phyloP scores from a whole-genome alignment of 2,329 filamentous ascomycete genomes.

The Clarireedia paspali region DNA sequence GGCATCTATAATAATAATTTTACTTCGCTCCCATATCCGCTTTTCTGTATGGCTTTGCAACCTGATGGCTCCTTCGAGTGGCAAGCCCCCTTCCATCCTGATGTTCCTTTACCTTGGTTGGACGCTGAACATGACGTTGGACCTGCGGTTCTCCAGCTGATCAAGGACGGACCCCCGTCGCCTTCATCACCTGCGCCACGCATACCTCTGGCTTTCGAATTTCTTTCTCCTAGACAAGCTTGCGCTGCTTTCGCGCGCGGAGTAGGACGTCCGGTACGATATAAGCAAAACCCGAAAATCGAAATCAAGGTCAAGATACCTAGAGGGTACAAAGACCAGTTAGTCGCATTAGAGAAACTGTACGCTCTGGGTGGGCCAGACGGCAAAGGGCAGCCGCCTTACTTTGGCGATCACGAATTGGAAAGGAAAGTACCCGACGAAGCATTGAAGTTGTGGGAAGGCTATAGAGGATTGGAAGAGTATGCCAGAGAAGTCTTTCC shows the following conservation, averaged over 20 bases:
- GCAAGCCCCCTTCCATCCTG: slow-evolving; percentile 88
- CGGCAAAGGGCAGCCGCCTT: slow-evolving; percentile 47
- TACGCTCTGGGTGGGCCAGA: slow-evolving; percentile 42
- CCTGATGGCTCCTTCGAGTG: slow-evolving; percentile 80
- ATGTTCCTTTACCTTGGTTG: slow-evolving; percentile 86
- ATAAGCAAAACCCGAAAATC: slow-evolving; percentile 65
- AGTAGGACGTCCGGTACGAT: slow-evolving; percentile 68
- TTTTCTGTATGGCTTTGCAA: slow-evolving; percentile 92
- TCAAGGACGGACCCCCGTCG: slow-evolving; percentile 81
- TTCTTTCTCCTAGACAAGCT: slow-evolving; percentile 74
- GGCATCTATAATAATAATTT: slow-evolving; percentile 99
- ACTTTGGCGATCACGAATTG: slow-evolving; percentile 51
- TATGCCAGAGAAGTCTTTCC: slow-evolving; percentile 93
- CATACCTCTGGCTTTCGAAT: slow-evolving; percentile 85
- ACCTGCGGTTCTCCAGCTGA: slow-evolving; percentile 83
- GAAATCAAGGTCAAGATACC: slow-evolving; percentile 82
- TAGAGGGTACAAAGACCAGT: slow-evolving; percentile 78
- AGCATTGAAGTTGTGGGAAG: slow-evolving; percentile 82
- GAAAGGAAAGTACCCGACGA: slow-evolving; percentile 62
- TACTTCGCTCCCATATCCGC: slow-evolving; percentile 81
- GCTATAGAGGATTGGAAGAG: slow-evolving; percentile 82
- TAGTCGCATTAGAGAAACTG: slow-evolving; percentile 60
- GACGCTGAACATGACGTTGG: slow-evolving; percentile 96
- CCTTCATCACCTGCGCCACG: slow-evolving; percentile 52
- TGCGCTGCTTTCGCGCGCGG: slow-evolving; percentile 75